Base-by-base conservation (phyloP, 495 filamentous ascomycete genomes). In the Lentithecium fluviatile region DNA sequence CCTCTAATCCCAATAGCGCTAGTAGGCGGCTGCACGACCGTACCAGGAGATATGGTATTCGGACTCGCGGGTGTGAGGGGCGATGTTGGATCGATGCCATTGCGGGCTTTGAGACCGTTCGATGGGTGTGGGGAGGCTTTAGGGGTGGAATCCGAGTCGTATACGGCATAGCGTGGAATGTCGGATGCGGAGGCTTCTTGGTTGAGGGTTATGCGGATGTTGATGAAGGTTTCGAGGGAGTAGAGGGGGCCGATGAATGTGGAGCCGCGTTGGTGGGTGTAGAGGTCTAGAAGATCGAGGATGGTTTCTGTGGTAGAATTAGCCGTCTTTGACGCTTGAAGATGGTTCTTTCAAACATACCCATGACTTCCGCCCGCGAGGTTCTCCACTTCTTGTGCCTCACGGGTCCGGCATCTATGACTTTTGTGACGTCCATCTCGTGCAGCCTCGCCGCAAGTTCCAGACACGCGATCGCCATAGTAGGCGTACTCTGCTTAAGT, bases 211-310 rank as follows among this genome's bases (percentile, higher is more conserved):
- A 97, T 96, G 64, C 92, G 90, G 59, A 92, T 84, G 55, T 82
- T 82, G 61, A 97, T 86, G 70, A 95, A 91, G 32, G 79, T 80
- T 46, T 94, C 84, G 15, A 91, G 74, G 45, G 86, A 80, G 69
- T 87, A 87, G 19, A 79, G 71, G 32, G 80, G 77, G 12, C 93
- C 93, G 37, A 96, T 79, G 38, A 84, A 80, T 43, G 91, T 96
- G 37, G 78, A 76, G 49, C 81, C 75, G 52, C 84, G 82, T 67
- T 93, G 86, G 70, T 95, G 88, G 12, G 83, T 89, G 71, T 95
- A 97, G 7, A 96, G 80, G 70, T 97, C 92, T 15, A 96, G 78
- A 1, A 95, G 74, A 69, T 97, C 92, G 52, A 94, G 81, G 56
- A 95, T 82, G 0, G 86, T 91, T 77, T 96, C 90, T 84, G 63